Conservation (phyloP, 208 protist species). For the Polymyxa betae region DNA sequence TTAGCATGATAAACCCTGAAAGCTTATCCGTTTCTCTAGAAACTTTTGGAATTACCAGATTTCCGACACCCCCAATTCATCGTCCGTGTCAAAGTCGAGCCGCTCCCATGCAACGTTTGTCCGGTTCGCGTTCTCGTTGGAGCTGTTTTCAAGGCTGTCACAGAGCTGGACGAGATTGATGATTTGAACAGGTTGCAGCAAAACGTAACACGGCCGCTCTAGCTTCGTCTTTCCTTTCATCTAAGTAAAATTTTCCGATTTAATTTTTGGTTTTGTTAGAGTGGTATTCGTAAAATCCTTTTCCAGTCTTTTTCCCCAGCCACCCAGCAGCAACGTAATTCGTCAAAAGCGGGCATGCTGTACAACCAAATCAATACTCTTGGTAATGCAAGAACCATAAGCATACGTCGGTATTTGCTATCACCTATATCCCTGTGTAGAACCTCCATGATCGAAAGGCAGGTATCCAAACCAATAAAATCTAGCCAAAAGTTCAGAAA, state of each 20-base stretch:
- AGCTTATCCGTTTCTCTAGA: too few relatives aligned
- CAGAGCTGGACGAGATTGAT: too few relatives aligned
- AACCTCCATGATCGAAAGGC: constrained; percentile 72
- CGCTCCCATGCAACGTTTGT: neutral
- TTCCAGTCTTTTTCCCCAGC: constrained; percentile 73
- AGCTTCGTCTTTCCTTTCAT: neutral
- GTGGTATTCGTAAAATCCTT: constrained; percentile 67
- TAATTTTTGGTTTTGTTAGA: neutral
- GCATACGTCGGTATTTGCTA: constrained; percentile 76
- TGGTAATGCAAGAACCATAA: neutral
- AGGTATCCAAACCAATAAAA: constrained; percentile 82
- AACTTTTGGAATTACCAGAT: neutral
- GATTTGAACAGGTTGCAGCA: neutral
- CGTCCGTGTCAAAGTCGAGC: constrained; percentile 3
- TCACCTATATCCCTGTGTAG: constrained; percentile 73
- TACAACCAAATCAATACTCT: neutral
- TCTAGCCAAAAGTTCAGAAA: constrained; percentile 70
- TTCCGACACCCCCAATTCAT: neutral
- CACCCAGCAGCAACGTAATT: constrained; percentile 81
- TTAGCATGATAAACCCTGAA: too few relatives aligned
- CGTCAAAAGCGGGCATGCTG: constrained; percentile 69
- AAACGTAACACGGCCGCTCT: neutral
- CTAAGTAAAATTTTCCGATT: neutral
- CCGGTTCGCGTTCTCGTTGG: constrained; percentile 26
- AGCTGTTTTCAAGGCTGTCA: neutral